These are phyloP conservation scores for Sporisorium scitamineum DNA, from an alignment of 1,284 basidiomycete species.

Conservation along the genomic window DNA sequence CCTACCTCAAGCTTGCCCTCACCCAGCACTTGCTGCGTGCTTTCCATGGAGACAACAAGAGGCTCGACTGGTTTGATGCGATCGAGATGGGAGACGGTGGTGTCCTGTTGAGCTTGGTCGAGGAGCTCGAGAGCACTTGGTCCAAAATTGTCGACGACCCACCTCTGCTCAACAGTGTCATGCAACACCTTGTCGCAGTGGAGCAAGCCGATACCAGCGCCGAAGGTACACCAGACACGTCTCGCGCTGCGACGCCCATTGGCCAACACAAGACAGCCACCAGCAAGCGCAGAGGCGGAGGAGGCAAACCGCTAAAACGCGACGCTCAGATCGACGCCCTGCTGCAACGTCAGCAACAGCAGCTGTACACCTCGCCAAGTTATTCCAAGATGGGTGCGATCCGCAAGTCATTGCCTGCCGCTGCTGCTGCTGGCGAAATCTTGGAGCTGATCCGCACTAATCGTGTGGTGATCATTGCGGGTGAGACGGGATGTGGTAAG, in stretches of 20 bases:
- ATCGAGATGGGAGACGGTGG: slow-evolving; percentile 78
- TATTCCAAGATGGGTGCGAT: slow-evolving; percentile 76
- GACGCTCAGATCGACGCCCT: slow-evolving; percentile 73
- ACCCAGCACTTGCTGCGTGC: slow-evolving; percentile 73
- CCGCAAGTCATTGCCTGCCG: slow-evolving; percentile 77
- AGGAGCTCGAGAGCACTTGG: slow-evolving; percentile 75
- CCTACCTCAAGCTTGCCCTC: slow-evolving; percentile 87
- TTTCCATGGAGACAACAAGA: slow-evolving; percentile 54
- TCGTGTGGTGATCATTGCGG: slow-evolving; percentile 53
- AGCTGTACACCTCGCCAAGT: slow-evolving; percentile 81
- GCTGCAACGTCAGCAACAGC: slow-evolving; percentile 75
- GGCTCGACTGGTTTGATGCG: slow-evolving; percentile 73
- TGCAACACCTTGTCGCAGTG: slow-evolving; percentile 54
- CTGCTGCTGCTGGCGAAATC: slow-evolving; percentile 84
- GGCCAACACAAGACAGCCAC: slow-evolving; percentile 7
- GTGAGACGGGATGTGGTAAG: slow-evolving; percentile 83
- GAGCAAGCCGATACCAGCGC: slow-evolving; percentile 22
- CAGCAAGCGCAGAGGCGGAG: slow-evolving; percentile 9
- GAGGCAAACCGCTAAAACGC: slow-evolving; percentile 62
- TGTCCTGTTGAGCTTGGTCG: slow-evolving; percentile 80
- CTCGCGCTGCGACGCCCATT: slow-evolving; percentile 31
- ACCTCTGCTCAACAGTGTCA: slow-evolving; percentile 64
- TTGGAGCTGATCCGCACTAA: slow-evolving; percentile 39
- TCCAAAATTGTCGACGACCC: slow-evolving; percentile 62
- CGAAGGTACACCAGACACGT: slow-evolving; percentile 26